phyloP scores from a whole-genome alignment of 768 basidiomycete species.

The Auriscalpium vulgare region DNA sequence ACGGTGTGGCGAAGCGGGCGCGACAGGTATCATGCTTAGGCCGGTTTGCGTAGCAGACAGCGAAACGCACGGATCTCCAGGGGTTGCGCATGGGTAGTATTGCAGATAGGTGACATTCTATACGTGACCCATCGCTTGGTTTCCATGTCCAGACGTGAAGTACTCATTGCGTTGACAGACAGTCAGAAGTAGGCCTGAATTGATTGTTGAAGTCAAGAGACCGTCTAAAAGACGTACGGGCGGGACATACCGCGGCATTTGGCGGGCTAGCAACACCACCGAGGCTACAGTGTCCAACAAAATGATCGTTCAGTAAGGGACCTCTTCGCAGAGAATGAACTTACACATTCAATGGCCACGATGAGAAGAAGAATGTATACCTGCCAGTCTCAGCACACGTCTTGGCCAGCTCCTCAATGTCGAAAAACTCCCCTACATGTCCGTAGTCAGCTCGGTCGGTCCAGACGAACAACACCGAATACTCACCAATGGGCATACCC shows the following conservation, averaged over 20 bases:
- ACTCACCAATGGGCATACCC: constrained; percentile 64
- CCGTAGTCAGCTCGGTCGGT: not conserved
- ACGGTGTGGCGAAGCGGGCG: too few relatives aligned
- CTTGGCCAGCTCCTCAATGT: constrained; percentile 54
- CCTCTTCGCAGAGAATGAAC: constrained; percentile 14
- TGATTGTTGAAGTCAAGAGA: not conserved
- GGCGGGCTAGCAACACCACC: constrained; percentile 66
- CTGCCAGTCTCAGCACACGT: constrained; percentile 48
- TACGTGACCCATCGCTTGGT: too few relatives aligned
- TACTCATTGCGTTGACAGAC: too few relatives aligned
- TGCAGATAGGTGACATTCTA: too few relatives aligned
- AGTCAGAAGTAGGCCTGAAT: constrained; percentile 21
- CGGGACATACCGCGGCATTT: constrained; percentile 49
- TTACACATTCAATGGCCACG: constrained; percentile 68
- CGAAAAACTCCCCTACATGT: constrained; percentile 57
- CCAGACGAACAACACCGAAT: not conserved
- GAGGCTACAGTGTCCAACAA: constrained; percentile 29
- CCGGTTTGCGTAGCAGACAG: too few relatives aligned
- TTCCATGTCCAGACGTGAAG: too few relatives aligned
- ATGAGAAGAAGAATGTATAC: constrained; percentile 72
- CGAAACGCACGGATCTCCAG: too few relatives aligned
- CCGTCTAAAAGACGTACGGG: constrained; percentile 13
- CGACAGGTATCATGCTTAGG: too few relatives aligned
- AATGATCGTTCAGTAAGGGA: too few relatives aligned
- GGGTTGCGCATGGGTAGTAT: too few relatives aligned